Evolutionary conservation across 306 rosid genomes (phyloP).

Genomic region (Delonix regia): DNA sequence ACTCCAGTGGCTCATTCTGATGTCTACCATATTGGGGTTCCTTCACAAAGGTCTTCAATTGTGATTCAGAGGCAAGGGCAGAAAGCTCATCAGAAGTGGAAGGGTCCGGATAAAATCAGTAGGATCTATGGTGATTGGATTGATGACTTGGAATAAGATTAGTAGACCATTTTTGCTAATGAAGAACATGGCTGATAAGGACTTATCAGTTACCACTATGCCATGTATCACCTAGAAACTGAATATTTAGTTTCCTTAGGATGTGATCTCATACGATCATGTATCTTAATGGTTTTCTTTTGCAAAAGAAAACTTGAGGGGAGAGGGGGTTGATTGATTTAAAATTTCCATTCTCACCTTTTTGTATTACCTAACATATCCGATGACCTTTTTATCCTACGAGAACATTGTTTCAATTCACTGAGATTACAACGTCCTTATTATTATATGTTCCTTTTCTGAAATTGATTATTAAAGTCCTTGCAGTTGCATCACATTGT

Average conservation of each 20-base stretch:
- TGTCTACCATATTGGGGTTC: conserved; percentile 74
- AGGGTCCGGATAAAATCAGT: conserved; percentile 99
- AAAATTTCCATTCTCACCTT: conserved; percentile 36
- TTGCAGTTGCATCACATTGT: conserved; percentile 16
- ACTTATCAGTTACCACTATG: conserved; percentile 12
- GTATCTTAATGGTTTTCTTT: conserved; percentile 40
- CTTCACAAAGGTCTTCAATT: conserved; percentile 80
- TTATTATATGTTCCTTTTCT: conserved; percentile 14
- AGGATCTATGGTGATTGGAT: conserved; percentile 99
- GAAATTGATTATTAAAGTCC: conserved; percentile 7
- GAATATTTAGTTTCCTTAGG: conserved; percentile 36
- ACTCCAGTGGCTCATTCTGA: conserved; percentile 78
- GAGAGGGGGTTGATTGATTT: conserved; percentile 27
- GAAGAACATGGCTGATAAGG: conserved; percentile 26
- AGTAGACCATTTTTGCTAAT: conserved; percentile 27
- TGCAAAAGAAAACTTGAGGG: background rate
- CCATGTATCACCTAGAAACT: conserved; percentile 30
- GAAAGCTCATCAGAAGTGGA: conserved; percentile 96
- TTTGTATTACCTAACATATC: conserved; percentile 25
- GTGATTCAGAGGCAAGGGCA: conserved; percentile 84
- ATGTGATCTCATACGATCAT: conserved; percentile 14
- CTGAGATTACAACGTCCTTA: background rate
- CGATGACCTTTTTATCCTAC: conserved; percentile 35
- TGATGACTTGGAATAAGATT: conserved; percentile 76
- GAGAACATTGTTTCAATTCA: conserved; percentile 23